Evolutionary conservation across 2,329 filamentous ascomycete genomes (phyloP).

Genomic region (Verticillium albo-atrum): DNA sequence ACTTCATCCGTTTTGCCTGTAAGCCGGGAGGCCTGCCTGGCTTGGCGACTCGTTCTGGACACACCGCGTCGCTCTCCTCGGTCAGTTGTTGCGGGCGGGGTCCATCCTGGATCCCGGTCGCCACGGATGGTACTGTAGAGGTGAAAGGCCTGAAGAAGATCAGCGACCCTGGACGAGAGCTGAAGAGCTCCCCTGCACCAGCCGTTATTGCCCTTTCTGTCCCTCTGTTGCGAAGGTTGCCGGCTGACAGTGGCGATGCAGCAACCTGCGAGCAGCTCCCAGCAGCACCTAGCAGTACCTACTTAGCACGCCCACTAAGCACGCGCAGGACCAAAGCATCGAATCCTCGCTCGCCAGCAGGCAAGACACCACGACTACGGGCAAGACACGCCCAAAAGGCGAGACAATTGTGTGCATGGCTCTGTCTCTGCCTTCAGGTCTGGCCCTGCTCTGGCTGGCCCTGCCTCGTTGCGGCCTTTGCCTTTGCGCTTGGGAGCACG

Average conservation of each 20-base stretch:
- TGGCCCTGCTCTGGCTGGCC: not conserved
- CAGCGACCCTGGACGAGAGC: not conserved
- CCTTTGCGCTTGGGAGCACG: not conserved
- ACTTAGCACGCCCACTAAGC: no score
- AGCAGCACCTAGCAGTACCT: no score
- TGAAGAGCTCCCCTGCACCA: not conserved
- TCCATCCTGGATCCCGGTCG: not conserved
- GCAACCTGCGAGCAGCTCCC: no score
- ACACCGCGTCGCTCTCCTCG: not conserved
- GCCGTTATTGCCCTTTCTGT: not conserved
- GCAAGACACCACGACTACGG: not conserved
- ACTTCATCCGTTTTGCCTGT: not conserved
- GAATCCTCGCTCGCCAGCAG: not conserved
- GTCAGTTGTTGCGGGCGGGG: not conserved
- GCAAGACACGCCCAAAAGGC: not conserved
- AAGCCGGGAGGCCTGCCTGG: not conserved
- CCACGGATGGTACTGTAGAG: not conserved
- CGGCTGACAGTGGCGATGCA: not conserved
- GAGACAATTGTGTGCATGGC: not conserved
- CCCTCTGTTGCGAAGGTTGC: not conserved
- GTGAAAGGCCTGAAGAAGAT: not conserved
- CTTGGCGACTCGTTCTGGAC: not conserved
- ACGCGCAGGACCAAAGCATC: not conserved
- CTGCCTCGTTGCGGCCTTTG: not conserved
- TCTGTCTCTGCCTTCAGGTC: not conserved